Percentiles rank a stretch among this genome's conserved stretches.
phyloP scores from a whole-genome alignment of 805 yeast species.

The Pichia membranifaciens region DNA sequence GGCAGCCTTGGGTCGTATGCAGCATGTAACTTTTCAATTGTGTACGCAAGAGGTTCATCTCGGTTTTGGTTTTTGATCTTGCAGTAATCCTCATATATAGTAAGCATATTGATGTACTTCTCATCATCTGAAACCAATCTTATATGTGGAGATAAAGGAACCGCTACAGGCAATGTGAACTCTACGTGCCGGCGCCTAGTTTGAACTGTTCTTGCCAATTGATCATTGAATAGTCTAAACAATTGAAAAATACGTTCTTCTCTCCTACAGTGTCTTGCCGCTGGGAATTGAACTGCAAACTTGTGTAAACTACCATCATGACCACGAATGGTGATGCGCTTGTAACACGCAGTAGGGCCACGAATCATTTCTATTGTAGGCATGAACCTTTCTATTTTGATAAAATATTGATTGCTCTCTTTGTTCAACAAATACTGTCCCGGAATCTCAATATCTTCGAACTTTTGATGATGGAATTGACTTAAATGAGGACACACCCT shows the following conservation, averaged over 20 bases:
- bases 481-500: slow-evolving; percentile 90
- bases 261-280: slow-evolving; percentile 94
- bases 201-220: slow-evolving; percentile 75
- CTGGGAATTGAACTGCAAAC: slow-evolving; percentile 95
- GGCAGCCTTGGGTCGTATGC: slow-evolving; percentile 93
- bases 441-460: slow-evolving; percentile 95
- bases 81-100: slow-evolving; percentile 86
- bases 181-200: slow-evolving; percentile 78
- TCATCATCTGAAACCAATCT: slow-evolving; percentile 82
- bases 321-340: slow-evolving; percentile 84
- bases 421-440: slow-evolving; percentile 90
- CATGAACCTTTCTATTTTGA: slow-evolving; percentile 87
- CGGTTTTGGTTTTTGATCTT: slow-evolving; percentile 63
- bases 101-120: slow-evolving; percentile 65
- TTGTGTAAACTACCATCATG: slow-evolving; percentile 89
- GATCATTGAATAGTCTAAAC: slow-evolving; percentile 82
- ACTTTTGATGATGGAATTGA: slow-evolving; percentile 96
- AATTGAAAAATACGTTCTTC: slow-evolving; percentile 93
- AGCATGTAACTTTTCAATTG: slow-evolving; percentile 78
- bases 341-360: slow-evolving; percentile 85
- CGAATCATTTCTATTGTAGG: slow-evolving; percentile 85
- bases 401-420: slow-evolving; percentile 85
- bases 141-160: slow-evolving; percentile 92
- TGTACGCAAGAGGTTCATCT: slow-evolving; percentile 86
- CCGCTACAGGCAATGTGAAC: slow-evolving; percentile 84